Conservation (phyloP, 2,329 filamentous ascomycete species). For the Fusarium udum region DNA sequence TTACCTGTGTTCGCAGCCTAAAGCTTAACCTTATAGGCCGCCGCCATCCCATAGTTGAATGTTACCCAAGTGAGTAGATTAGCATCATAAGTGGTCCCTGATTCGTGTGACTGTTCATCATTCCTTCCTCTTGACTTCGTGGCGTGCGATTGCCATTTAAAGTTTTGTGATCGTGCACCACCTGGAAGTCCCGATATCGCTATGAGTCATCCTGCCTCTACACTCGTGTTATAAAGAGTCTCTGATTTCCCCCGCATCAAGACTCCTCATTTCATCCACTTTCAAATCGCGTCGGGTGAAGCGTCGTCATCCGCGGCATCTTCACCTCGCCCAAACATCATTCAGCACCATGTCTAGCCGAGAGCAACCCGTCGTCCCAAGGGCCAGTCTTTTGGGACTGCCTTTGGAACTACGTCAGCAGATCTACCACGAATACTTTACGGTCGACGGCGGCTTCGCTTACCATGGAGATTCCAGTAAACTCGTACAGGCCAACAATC, state of each 20-base stretch:
- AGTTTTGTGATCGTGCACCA: neutral
- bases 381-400: neutral
- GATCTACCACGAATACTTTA: neutral
- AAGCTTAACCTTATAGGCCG: neutral
- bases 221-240: neutral
- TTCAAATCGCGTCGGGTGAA: no score
- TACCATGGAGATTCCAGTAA: neutral
- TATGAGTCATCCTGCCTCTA: neutral
- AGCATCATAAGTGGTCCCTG: neutral
- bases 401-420: rapidly evolving
- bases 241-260: neutral
- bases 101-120: neutral
- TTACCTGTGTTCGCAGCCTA: neutral
- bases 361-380: rapidly evolving
- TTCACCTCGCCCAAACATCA: rapidly evolving
- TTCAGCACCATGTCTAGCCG: neutral
- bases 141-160: neutral
- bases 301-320: neutral
- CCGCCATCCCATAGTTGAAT: neutral
- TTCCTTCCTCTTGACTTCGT: neutral
- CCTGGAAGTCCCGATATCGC: neutral
- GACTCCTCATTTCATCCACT: neutral
- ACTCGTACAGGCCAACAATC: neutral
- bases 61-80: neutral
- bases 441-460: neutral